Conservation (phyloP, 2,329 filamentous ascomycete species). For the Dactylellina drechsleri region DNA sequence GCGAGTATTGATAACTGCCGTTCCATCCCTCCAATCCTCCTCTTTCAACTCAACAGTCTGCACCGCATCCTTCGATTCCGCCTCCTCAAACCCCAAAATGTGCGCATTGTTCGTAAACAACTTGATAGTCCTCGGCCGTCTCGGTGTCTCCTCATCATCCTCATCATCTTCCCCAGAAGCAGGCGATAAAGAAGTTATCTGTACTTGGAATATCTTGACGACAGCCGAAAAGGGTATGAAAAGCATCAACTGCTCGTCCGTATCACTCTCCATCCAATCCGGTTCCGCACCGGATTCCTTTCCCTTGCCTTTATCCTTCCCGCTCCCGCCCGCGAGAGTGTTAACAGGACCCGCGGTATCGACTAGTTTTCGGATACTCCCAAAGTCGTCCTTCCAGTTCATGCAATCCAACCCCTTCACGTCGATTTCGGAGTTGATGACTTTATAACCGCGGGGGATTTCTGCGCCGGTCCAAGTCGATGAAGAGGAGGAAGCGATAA, state of each 20-base stretch:
- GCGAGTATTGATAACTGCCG: constrained; percentile 76
- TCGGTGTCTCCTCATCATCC: constrained; percentile 69
- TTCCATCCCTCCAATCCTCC: constrained; percentile 80
- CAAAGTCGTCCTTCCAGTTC: constrained; percentile 79
- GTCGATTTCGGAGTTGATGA: constrained; percentile 86
- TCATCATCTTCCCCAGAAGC: constrained; percentile 64
- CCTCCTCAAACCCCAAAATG: constrained; percentile 93
- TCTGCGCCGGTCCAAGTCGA: constrained; percentile 77
- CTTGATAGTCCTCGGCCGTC: constrained; percentile 83
- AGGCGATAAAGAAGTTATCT: constrained; percentile 84
- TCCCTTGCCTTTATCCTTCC: constrained; percentile 65
- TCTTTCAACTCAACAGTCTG: constrained; percentile 80
- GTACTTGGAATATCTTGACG: constrained; percentile 84
- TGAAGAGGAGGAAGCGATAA: constrained; percentile 63
- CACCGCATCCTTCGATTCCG: constrained; percentile 82
- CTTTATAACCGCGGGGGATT: constrained; percentile 80
- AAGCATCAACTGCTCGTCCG: constrained; percentile 94
- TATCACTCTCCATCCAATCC: constrained; percentile 89
- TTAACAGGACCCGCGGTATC: constrained; percentile 73
- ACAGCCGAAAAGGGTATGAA: constrained; percentile 89
- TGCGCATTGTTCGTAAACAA: constrained; percentile 89
- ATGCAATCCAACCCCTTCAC: constrained; percentile 82
- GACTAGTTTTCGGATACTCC: constrained; percentile 78
- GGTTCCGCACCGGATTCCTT: constrained; percentile 4
- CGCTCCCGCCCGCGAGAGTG: constrained; percentile 64